These are phyloP conservation scores for Ogataea sp. DNA, from an alignment of 805 yeast species.

Conservation along the genomic window DNA sequence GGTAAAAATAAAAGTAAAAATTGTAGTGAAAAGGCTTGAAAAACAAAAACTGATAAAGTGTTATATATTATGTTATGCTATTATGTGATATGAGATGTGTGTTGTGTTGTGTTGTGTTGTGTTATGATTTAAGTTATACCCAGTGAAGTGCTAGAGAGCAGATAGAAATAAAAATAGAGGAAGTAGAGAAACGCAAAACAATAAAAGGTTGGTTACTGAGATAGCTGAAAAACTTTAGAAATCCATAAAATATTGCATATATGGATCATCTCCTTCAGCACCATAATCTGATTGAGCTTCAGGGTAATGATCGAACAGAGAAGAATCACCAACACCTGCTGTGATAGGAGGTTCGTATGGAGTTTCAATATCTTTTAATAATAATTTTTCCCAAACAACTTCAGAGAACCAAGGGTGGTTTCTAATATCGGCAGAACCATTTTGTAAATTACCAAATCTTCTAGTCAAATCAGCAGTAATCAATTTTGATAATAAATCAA, in stretches of 20 bases:
- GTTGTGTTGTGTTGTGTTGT: too few relatives aligned
- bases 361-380: slow-evolving; percentile 50
- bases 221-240: too few relatives aligned
- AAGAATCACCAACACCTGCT: slow-evolving; percentile 56
- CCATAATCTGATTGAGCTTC: slow-evolving; percentile 86
- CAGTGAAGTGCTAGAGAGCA: too few relatives aligned
- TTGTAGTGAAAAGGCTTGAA: too few relatives aligned
- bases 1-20: too few relatives aligned
- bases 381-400: slow-evolving; percentile 52
- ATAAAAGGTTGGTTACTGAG: too few relatives aligned
- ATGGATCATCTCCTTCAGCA: slow-evolving; percentile 62
- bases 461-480: slow-evolving; percentile 48
- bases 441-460: slow-evolving; percentile 49
- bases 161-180: too few relatives aligned
- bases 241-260: slow-evolving; percentile 46
- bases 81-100: too few relatives aligned
- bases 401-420: slow-evolving; percentile 53
- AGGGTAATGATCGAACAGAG: slow-evolving; percentile 62
- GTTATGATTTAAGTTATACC: too few relatives aligned
- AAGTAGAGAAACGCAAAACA: too few relatives aligned
- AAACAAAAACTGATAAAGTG: too few relatives aligned
- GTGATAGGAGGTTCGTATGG: slow-evolving; percentile 61
- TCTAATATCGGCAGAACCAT: slow-evolving; percentile 49
- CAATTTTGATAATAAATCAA: slow-evolving; percentile 41
- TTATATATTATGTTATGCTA: too few relatives aligned